Evolutionary conservation across 83 land plant genomes (phyloP), one percentile per base, ranked within the genome.

Genomic region (Isoetes engelmannii): DNA sequence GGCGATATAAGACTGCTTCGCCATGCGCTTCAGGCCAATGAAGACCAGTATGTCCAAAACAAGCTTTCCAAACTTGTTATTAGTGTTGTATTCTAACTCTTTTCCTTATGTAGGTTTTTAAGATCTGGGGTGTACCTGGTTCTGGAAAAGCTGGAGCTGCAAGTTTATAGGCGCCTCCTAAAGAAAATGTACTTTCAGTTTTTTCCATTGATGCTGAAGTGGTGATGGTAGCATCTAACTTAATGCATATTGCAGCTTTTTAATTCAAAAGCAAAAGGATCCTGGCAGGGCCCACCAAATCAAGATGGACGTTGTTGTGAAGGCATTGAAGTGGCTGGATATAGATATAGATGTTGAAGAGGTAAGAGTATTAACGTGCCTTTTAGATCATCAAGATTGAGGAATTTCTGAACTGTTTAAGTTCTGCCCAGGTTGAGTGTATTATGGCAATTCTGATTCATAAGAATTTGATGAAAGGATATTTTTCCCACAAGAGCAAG

Each of bases 81-180:
- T 28, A 28, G 37, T 2, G 37, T 28, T 28, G 2, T 28, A 28
- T 28, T 28, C 2, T 28, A 28, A 28, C 37, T 0, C 37, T 28
- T 2, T 28, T 28, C 12, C 18, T 56, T 21, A 45, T 17, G 65
- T 68, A 94, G 99, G 75, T 94, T 94, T 80, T 72, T 94, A 63
- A 82, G 97, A 69, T 88, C 99, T 45, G 99, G 99, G 47, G 99
- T 95, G 5, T 95, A 89, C 76, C 93, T 95, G 58, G 99, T 95
- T 19, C 80, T 95, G 47, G 99, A 96, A 84, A 96, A 96, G 85
- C 79, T 96, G 58, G 99, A 96, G 59, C 91, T 89, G 68, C 94
- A 89, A 77, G 97, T 92, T 64, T 91, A 87, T 77, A 96, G 88
- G 76, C 79, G 99, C 76, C 71, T 96, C 65, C 47, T 92, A 44